Conservation (phyloP, 768 basidiomycete genomes). For the Russula foetens region DNA sequence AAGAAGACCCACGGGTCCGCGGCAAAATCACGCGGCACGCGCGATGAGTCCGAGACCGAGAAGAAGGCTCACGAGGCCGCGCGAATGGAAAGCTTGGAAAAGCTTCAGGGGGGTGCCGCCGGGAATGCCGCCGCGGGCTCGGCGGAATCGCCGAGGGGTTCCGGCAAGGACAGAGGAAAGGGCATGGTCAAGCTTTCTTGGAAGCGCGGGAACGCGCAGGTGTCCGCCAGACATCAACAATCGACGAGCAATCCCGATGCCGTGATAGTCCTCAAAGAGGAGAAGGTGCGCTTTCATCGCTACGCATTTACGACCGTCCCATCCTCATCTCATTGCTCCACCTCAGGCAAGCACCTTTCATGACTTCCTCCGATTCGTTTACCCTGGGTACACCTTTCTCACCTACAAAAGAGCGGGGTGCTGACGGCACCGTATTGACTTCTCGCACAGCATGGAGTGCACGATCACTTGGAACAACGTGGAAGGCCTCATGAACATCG, state of each 20-base stretch:
- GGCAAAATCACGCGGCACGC: neutral
- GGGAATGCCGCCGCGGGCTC: neutral
- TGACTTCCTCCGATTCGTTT: slow-evolving; percentile 88
- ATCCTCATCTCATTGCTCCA: neutral
- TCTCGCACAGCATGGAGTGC: slow-evolving; percentile 60
- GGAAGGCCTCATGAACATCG: slow-evolving; percentile 83
- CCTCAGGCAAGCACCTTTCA: slow-evolving; percentile 75
- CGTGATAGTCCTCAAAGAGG: slow-evolving; percentile 84
- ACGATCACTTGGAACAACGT: slow-evolving; percentile 96
- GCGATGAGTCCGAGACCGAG: slow-evolving; percentile 31
- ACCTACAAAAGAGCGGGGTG: no score
- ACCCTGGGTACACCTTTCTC: slow-evolving; percentile 66
- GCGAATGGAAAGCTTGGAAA: slow-evolving; percentile 44
- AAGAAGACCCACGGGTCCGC: neutral
- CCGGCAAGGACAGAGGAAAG: slow-evolving; percentile 18
- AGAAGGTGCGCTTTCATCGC: slow-evolving; percentile 44
- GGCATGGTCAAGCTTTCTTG: slow-evolving; percentile 12
- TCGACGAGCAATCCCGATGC: slow-evolving; percentile 52
- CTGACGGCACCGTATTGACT: neutral
- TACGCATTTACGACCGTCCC: neutral
- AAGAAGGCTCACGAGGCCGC: slow-evolving; percentile 19
- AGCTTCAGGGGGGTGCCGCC: slow-evolving; percentile 38
- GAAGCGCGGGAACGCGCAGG: slow-evolving; percentile 4
- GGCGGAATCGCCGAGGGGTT: slow-evolving; percentile 5
- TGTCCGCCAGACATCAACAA: slow-evolving; percentile 4